Evolutionary conservation across 495 filamentous ascomycete genomes (phyloP), one percentile per base, ranked within the genome.

Genomic region (Cairneyella variabilis): DNA sequence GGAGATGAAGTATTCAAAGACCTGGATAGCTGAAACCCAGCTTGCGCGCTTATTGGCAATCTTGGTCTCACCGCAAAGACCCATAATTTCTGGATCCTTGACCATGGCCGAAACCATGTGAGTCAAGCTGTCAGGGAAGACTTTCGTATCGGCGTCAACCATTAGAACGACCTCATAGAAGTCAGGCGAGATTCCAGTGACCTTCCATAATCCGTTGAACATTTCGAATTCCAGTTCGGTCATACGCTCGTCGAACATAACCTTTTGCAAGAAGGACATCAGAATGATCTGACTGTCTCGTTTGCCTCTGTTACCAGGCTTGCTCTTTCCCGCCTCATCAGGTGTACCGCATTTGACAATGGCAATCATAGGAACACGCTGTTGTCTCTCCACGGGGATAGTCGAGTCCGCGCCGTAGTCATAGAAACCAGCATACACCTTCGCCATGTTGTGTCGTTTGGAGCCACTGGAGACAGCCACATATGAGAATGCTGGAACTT

Each of bases 231-330:
- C 95, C n/a, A 99, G 82, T 65, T 99, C 91, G 3, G 95, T 97
- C 95, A 99, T 99, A 32, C 95, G 88, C 69, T 99, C 95, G 66
- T 99, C 95, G 65, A 99, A 99, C 95, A 99, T 99, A 57, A 99
- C 93, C 71, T 99, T 99, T 68, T 99, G 95, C 61, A 99, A 73
- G 79, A 99, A 99, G 17, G 90, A 95, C 95, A 99, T 99, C 43
- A 99, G 71, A 60, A 99, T 92, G 65, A 99, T 97, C 69, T 99
- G 95, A 71, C 88, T 91, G 77, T 99, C 95, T 66, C 95, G 86
- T 74, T 99, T 99, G 62, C 95, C 95, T 60, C 95, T 83, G 67
- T 99, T 99, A 53, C 95, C 95, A 2, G 95, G 90, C 69, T 97
- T 99, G 28, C 85, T 72, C 56, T 84, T 82, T 23, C 68, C 77